Evolutionary conservation across 768 basidiomycete species (phyloP).

Genomic region (Mycena polygramma): DNA sequence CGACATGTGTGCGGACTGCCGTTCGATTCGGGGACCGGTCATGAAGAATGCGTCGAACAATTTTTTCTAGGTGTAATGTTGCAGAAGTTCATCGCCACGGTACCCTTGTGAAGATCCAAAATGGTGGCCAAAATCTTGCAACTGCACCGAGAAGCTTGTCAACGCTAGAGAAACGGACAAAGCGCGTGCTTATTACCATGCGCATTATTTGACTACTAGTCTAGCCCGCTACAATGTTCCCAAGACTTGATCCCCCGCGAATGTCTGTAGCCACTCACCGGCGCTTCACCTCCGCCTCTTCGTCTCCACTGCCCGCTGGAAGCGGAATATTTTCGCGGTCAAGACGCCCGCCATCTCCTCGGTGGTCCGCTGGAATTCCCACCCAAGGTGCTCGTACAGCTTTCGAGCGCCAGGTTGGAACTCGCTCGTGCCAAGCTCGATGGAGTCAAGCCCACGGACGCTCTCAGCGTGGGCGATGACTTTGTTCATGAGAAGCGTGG

Average conservation of each 20-base stretch:
- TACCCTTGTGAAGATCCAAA: too few relatives aligned
- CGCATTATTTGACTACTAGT: background rate
- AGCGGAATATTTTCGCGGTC: background rate
- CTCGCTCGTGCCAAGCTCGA: conserved; percentile 20
- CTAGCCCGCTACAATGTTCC: background rate
- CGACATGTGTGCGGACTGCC: background rate
- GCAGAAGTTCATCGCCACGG: too few relatives aligned
- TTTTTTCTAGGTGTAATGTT: too few relatives aligned
- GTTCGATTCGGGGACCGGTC: background rate
- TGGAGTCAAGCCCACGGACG: conserved; percentile 1
- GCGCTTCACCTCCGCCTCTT: conserved; percentile 2
- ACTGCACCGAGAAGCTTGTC: too few relatives aligned
- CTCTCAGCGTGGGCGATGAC: conserved; percentile 10
- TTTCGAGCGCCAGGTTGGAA: conserved; percentile 4
- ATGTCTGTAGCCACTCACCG: background rate
- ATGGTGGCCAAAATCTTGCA: background rate
- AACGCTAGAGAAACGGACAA: background rate
- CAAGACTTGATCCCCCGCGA: background rate
- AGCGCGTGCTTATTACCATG: background rate
- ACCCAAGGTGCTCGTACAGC: conserved; percentile 14
- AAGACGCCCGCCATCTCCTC: background rate
- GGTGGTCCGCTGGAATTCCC: background rate
- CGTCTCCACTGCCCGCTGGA: background rate
- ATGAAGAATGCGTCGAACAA: background rate
- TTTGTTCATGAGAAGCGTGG: conserved; percentile 2